Percentiles rank a stretch among this genome's conserved stretches.
These are phyloP conservation scores for Protomyces macrosporus DNA, from an alignment of 1,139 yeast genomes.

Conservation along the genomic window DNA sequence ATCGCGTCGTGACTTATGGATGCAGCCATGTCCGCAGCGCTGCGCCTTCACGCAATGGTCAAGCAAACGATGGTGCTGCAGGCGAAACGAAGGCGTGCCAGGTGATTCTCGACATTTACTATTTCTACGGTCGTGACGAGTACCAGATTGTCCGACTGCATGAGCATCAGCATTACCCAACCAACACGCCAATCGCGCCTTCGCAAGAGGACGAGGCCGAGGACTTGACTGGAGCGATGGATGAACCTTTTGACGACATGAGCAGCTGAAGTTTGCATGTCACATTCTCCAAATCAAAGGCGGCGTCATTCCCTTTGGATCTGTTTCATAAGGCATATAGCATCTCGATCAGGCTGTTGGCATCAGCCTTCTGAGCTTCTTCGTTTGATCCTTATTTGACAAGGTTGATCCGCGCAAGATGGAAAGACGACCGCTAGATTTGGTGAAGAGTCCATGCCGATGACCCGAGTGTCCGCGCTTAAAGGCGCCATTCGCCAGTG, in stretches of 20 bases:
- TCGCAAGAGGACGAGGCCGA: not conserved
- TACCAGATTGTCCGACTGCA: conserved; percentile 16
- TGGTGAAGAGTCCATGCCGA: conserved; percentile 17
- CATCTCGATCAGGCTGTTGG: conserved; percentile 5
- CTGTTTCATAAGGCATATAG: not conserved
- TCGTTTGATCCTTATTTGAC: conserved; percentile 7
- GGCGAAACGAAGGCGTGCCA: conserved; percentile 6
- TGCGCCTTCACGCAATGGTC: not conserved
- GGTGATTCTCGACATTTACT: conserved; percentile 22
- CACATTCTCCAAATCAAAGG: too few species aligned
- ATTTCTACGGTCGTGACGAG: conserved; percentile 10
- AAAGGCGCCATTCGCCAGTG: conserved; percentile 25
- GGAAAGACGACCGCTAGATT: conserved; percentile 7
- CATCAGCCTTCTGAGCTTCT: conserved; percentile 4
- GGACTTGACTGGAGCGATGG: not conserved
- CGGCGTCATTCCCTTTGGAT: not conserved
- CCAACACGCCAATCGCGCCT: conserved; percentile 2
- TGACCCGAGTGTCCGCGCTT: conserved; percentile 29
- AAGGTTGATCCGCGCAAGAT: conserved; percentile 9
- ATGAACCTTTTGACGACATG: not conserved
- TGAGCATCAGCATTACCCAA: conserved; percentile 16
- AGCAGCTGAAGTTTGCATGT: too few species aligned
- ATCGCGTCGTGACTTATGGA: conserved; percentile 22
- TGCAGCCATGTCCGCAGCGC: conserved; percentile 8
- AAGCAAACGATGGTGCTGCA: not conserved